Evolutionary conservation across 306 rosid genomes (phyloP).

Genomic region (Hippophae rhamnoides): DNA sequence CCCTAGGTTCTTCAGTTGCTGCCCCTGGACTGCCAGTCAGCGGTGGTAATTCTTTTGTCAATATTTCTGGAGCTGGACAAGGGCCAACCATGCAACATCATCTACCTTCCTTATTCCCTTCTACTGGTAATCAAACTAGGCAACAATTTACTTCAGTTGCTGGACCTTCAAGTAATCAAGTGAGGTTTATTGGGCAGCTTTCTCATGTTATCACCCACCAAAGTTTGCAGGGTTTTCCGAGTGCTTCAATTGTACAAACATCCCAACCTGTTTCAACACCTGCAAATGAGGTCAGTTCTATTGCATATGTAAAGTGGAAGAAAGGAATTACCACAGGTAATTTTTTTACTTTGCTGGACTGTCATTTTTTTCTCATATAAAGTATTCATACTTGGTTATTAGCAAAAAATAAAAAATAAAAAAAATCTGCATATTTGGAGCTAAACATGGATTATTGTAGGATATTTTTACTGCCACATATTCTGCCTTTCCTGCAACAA

Average conservation of each 20-base stretch:
- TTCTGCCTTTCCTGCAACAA: constrained; percentile 46
- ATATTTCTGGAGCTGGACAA: constrained; percentile 35
- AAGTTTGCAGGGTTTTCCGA: constrained; percentile 41
- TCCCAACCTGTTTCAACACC: constrained; percentile 33
- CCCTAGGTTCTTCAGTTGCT: constrained; percentile 36
- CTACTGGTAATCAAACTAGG: constrained; percentile 31
- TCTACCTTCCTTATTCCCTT: constrained; percentile 43
- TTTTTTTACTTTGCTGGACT: constrained; percentile 10
- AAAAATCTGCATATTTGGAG: constrained; percentile 11
- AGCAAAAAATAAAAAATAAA: no score
- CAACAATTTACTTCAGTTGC: constrained; percentile 42
- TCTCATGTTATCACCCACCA: constrained; percentile 29
- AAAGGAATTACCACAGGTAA: constrained; percentile 71
- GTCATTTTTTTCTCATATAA: background rate
- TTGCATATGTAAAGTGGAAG: constrained; percentile 41
- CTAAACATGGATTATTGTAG: constrained; percentile 39
- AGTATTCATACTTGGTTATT: no score
- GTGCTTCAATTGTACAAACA: constrained; percentile 37
- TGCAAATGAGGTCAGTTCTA: no score
- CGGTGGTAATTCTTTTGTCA: constrained; percentile 21
- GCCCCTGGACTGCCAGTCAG: constrained; percentile 36
- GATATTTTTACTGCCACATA: constrained; percentile 55
- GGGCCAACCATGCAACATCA: constrained; percentile 57
- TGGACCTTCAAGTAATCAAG: constrained; percentile 63
- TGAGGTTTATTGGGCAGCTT: constrained; percentile 21